Conservation (phyloP, 352 stramenopile species). For the Globisporangium barbulae region DNA sequence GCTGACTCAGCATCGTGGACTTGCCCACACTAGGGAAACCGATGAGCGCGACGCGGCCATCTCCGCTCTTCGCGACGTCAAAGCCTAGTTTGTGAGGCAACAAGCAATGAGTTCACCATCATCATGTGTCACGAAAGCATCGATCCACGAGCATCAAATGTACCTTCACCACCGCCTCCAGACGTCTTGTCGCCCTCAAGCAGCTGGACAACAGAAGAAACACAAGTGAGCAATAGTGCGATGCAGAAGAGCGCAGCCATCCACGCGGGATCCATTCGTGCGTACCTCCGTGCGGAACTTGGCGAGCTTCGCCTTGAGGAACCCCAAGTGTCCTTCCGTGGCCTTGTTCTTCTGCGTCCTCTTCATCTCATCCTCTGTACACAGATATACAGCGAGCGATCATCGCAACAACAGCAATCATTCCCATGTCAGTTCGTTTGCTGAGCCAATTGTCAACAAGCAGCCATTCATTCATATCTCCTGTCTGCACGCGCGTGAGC, state of each 20-base stretch:
- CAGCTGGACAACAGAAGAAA: conserved; percentile 33
- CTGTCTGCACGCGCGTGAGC: background rate
- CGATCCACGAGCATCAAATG: background rate
- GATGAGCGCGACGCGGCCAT: conserved; percentile 97
- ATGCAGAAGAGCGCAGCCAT: background rate
- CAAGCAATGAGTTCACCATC: background rate
- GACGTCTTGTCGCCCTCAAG: conserved; percentile 78
- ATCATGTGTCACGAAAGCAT: no score
- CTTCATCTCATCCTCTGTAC: conserved; percentile 93
- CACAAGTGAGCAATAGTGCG: background rate
- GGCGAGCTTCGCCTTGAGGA: conserved; percentile 98
- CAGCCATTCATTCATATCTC: background rate
- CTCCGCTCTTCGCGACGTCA: conserved; percentile 93
- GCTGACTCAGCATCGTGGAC: conserved; percentile 86
- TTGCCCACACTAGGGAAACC: conserved; percentile 91
- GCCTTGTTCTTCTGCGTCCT: conserved; percentile 99
- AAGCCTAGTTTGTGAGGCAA: conserved; percentile 65
- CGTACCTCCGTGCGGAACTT: conserved; percentile 96
- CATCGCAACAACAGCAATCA: background rate
- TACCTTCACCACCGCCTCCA: conserved; percentile 77
- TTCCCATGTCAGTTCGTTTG: background rate
- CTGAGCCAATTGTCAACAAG: background rate
- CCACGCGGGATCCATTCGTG: background rate
- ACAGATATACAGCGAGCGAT: background rate
- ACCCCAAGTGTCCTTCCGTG: conserved; percentile 87